phyloP scores from a whole-genome alignment of 768 basidiomycete species.

The Termitomyces heimii region DNA sequence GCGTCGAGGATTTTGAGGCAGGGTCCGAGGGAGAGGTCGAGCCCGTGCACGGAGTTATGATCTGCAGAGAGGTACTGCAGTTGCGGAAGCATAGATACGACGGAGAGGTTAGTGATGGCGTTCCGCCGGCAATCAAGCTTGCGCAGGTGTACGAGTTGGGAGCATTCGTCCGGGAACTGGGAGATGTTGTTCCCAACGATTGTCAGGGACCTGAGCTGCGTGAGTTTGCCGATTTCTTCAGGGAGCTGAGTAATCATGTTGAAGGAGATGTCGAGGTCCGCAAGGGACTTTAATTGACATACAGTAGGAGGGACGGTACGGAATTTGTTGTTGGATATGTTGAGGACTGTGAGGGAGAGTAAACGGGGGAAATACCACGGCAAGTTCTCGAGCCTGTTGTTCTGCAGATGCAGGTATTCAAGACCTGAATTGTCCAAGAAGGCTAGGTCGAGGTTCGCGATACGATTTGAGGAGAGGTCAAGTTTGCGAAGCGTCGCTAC shows the following conservation, averaged over 20 bases:
- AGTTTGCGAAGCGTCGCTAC: constrained; percentile 69
- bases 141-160: constrained; percentile 50
- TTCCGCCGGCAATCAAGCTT: constrained; percentile 86
- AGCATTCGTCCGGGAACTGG: constrained; percentile 59
- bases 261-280: constrained; percentile 91
- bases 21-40: constrained; percentile 74
- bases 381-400: constrained; percentile 85
- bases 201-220: constrained; percentile 61
- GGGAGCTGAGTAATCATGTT: constrained; percentile 84
- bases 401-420: constrained; percentile 68
- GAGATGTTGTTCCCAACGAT: constrained; percentile 85
- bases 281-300: constrained; percentile 62
- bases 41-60: constrained; percentile 74
- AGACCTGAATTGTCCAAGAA: constrained; percentile 74
- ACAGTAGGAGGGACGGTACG: constrained; percentile 68
- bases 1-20: constrained; percentile 62
- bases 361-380: constrained; percentile 83
- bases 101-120: constrained; percentile 66
- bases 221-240: constrained; percentile 67
- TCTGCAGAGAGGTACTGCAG: constrained; percentile 70
- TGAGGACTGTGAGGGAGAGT: constrained; percentile 65
- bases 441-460: constrained; percentile 84
- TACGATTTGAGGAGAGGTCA: constrained; percentile 88
- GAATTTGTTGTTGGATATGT: constrained; percentile 97
- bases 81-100: constrained; percentile 62